Percentiles rank a stretch among this genome's conserved stretches.
Evolutionary conservation across 495 filamentous ascomycete species (phyloP).

Genomic region (Podospora anserina): DNA sequence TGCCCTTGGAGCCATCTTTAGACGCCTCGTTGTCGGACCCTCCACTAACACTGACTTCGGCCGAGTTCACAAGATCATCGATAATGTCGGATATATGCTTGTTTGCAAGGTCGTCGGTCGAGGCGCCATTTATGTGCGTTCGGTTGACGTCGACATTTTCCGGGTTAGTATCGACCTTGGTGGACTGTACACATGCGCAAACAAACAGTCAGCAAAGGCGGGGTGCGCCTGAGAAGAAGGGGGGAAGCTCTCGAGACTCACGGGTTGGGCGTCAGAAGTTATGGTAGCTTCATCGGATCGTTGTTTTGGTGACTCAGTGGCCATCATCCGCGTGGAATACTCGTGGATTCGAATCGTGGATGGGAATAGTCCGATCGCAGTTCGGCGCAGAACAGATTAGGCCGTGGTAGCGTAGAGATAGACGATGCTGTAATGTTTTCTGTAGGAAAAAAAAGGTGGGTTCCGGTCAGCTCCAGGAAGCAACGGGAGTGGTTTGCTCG

Average conservation of each 20-base stretch:
- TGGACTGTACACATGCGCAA: conserved; percentile 26
- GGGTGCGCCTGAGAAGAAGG: conserved; percentile 4
- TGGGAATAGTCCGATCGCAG: conserved; percentile 14
- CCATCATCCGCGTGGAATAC: conserved; percentile 51
- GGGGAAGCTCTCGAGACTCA: conserved; percentile 32
- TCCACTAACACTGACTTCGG: conserved; percentile 58
- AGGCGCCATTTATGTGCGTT: conserved; percentile 44
- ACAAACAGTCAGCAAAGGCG: conserved; percentile 16
- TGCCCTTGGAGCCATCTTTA: conserved; percentile 49
- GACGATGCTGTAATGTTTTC: conserved; percentile 3
- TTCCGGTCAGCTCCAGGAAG: not conserved
- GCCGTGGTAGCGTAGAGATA: conserved; percentile 2
- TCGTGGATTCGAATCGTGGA: conserved; percentile 21
- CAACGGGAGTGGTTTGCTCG: not conserved
- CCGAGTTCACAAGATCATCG: conserved; percentile 50
- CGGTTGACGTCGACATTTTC: conserved; percentile 44
- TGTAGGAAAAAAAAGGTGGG: not conserved
- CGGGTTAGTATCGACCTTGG: conserved; percentile 34
- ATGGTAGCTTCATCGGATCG: conserved; percentile 51
- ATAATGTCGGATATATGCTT: conserved; percentile 51
- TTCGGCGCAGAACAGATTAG: not conserved
- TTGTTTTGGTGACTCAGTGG: conserved; percentile 53
- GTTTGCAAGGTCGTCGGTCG: conserved; percentile 46
- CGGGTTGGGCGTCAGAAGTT: conserved; percentile 45
- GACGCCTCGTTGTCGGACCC: conserved; percentile 68